phyloP scores from a whole-genome alignment of 257 asterid species.

The Nicotiana attenuata region DNA sequence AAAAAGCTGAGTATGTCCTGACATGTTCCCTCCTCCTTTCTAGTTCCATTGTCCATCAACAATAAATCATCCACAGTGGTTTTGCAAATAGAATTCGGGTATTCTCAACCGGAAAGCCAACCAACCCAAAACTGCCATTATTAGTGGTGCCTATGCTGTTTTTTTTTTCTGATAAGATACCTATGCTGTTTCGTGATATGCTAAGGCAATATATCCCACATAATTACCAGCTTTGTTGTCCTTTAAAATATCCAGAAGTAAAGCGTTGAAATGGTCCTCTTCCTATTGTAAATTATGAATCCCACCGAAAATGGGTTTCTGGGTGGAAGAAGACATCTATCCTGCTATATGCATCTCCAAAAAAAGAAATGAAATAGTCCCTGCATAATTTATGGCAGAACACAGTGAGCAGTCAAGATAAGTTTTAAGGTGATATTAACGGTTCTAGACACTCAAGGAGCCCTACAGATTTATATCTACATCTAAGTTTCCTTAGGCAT shows the following conservation, averaged over 20 bases:
- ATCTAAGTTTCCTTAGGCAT: background rate
- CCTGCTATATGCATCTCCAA: background rate
- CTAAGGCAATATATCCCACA: background rate
- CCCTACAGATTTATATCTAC: background rate
- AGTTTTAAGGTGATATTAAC: background rate
- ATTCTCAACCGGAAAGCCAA: background rate
- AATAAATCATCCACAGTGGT: background rate
- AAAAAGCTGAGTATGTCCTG: background rate
- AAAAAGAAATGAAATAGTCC: background rate
- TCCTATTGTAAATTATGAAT: too few relatives aligned
- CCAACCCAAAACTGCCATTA: background rate
- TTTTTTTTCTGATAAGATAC: background rate
- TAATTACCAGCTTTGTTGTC: background rate
- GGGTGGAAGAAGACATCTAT: constrained; percentile 1
- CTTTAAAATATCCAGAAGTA: background rate
- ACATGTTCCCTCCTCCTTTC: background rate
- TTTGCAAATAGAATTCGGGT: background rate
- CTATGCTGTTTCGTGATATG: background rate
- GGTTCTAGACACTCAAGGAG: background rate
- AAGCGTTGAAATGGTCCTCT: background rate
- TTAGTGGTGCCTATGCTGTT: background rate
- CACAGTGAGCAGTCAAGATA: background rate
- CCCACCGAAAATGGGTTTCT: background rate
- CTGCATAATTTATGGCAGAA: background rate
- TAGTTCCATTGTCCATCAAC: background rate